Evolutionary conservation across 306 rosid genomes (phyloP), one percentile per base, ranked within the genome.

Genomic region (Prunus mume): DNA sequence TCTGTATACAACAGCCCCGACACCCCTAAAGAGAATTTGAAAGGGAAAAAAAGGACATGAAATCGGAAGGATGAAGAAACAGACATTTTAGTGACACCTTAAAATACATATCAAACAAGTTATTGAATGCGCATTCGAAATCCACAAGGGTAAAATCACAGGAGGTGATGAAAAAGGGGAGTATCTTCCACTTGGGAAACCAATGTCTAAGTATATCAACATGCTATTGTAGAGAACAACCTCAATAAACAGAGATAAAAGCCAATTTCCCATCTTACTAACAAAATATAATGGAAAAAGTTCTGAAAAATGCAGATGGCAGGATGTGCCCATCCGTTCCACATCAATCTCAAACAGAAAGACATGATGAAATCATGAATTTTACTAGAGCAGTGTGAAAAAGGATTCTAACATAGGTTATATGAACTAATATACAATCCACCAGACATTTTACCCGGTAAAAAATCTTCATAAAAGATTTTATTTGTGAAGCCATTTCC

Each of bases 1-100:
- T 65, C 85, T 83, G 80, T 89, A 95, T 54, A 88, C 92, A 61
- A 90, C 81, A 65, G 97, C 97, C 68, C 97, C 97, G 71, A 95
- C 86, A 49, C 89, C 93, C 86, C 98, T 95, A 77, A 43, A 79
- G 49, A 32, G 69, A 68, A 72, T 34, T 38, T 19, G 30, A 55
- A 57, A 43, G 32, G 20, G 71, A 77, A 79, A 54, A 24, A 11
- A 38, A 3, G 32, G 3, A 65, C 5, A 9, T 41, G 57, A 57
- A 25, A 57, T 69, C 43, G 58, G 22, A 66, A 43, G 51, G 22
- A 74, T 57, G 24, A n/a, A 4, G 27, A 18, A 38, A 32, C 51
- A 45, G 45, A 51, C 20, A 13, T 32, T 3, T 15, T 19, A 54
- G 10, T 10, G 17, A 8, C 12, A 15, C 34, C 55, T 64, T 51